phyloP scores from a whole-genome alignment of 805 yeast species.

The Phaffomyces antillensis region DNA sequence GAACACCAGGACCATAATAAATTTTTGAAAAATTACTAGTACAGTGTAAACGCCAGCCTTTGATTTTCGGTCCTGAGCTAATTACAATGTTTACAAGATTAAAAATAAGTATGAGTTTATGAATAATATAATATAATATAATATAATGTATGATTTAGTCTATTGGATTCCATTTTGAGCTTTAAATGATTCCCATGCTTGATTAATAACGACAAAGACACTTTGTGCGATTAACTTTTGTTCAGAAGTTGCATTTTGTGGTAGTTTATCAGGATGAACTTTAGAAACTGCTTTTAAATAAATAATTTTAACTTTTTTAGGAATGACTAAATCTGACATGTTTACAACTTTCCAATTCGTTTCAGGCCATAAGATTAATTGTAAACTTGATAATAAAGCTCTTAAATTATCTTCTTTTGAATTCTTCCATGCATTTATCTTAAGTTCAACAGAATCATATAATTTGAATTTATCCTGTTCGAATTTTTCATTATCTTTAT shows the following conservation, averaged over 20 bases:
- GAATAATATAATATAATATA: background rate
- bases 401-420: conserved; percentile 82
- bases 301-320: conserved; percentile 78
- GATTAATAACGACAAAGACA: conserved; percentile 75
- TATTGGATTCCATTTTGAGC: conserved; percentile 41
- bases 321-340: conserved; percentile 72
- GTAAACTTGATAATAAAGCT: conserved; percentile 63
- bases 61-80: too few species aligned
- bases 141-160: background rate
- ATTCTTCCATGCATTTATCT: conserved; percentile 53
- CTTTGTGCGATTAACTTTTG: conserved; percentile 79
- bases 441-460: conserved; percentile 53
- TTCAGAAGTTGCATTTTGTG: conserved; percentile 51
- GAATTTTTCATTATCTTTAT: conserved; percentile 34
- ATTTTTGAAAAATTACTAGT: too few species aligned
- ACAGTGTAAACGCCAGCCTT: too few species aligned
- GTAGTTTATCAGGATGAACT: conserved; percentile 84
- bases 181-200: conserved; percentile 86
- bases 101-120: background rate
- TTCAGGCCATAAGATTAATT: conserved; percentile 60
- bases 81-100: too few species aligned
- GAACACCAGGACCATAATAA: background rate
- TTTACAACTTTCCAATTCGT: conserved; percentile 60
- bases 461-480: conserved; percentile 55
- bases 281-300: conserved; percentile 88